A percentile compares a stretch with the other conserved stretches of the same genome.
Conservation (phyloP, 768 basidiomycete species). For the Kondoa malvinella region DNA sequence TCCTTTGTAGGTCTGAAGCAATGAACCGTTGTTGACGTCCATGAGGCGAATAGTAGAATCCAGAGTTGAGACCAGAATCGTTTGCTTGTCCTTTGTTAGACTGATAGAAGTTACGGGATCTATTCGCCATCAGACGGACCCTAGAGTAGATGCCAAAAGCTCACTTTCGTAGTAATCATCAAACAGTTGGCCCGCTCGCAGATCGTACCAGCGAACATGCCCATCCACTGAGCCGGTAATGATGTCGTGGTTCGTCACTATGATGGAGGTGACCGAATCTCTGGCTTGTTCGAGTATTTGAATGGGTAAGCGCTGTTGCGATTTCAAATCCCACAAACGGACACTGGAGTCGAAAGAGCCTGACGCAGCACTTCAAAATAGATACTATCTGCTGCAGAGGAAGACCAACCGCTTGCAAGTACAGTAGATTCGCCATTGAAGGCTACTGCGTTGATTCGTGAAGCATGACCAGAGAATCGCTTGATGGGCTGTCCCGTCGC, state of each 20-base stretch:
- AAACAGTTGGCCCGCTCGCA: constrained; percentile 77
- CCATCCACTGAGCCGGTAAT: constrained; percentile 80
- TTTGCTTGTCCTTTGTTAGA: constrained; percentile 60
- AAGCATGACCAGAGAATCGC: constrained; percentile 70
- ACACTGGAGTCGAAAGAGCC: constrained; percentile 87
- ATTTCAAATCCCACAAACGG: constrained; percentile 83
- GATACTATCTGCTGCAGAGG: not conserved
- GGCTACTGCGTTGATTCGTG: constrained; percentile 75
- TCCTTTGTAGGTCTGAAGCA: constrained; percentile 69
- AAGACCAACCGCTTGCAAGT: constrained; percentile 58
- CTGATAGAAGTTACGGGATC: constrained; percentile 74
- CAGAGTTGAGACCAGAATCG: constrained; percentile 62
- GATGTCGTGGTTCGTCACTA: constrained; percentile 38
- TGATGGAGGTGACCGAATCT: constrained; percentile 64
- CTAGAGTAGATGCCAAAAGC: constrained; percentile 26
- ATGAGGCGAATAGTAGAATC: constrained; percentile 74
- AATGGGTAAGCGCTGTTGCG: constrained; percentile 67
- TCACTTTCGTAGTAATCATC: constrained; percentile 78
- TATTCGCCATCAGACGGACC: constrained; percentile 29
- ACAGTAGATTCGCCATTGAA: constrained; percentile 77
- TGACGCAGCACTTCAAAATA: constrained; percentile 30
- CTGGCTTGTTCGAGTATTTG: constrained; percentile 75
- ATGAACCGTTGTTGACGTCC: constrained; percentile 61
- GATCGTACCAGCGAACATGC: constrained; percentile 77
- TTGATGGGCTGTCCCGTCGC: constrained; percentile 65